A percentile compares a stretch with the other conserved stretches of the same genome.
These are phyloP conservation scores for Leptographium lundbergii DNA, from an alignment of 2,329 filamentous ascomycete species.

Conservation along the genomic window DNA sequence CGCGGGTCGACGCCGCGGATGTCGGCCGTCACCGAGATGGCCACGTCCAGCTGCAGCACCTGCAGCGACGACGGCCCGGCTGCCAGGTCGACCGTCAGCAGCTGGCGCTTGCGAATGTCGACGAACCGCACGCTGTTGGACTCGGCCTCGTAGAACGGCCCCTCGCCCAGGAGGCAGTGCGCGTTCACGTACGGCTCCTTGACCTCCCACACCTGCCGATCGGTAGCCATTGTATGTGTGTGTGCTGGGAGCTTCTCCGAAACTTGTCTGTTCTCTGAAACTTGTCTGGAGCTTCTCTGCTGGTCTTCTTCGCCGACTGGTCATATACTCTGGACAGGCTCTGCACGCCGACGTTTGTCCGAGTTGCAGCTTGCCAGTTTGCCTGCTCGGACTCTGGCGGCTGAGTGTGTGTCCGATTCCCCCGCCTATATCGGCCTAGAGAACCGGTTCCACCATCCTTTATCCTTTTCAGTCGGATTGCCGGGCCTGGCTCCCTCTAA, in stretches of 20 bases:
- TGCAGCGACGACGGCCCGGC: constrained; percentile 50
- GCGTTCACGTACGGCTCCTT: constrained; percentile 45
- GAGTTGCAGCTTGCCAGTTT: no score
- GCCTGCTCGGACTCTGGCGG: no score
- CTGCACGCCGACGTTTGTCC: no score
- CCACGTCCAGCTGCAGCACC: constrained; percentile 43
- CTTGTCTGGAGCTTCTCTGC: no score
- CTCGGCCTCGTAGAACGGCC: constrained; percentile 56
- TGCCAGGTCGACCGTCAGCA: constrained; percentile 58
- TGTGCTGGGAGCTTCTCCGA: background rate
- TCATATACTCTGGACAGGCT: background rate
- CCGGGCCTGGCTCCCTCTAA: no score
- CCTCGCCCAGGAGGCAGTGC: constrained; percentile 59
- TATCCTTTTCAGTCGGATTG: no score
- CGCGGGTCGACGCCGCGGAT: constrained; percentile 51
- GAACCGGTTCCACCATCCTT: no score
- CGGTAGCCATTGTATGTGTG: background rate
- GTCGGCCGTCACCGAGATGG: constrained; percentile 61
- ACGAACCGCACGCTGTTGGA: constrained; percentile 61
- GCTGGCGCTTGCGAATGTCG: constrained; percentile 66
- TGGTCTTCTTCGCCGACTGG: background rate
- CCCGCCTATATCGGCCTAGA: no score
- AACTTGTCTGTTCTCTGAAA: background rate
- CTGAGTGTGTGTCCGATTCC: no score
- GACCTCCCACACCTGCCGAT: constrained; percentile 36